Base-by-base conservation (phyloP, 495 filamentous ascomycete species). In the Penicillium desertorum region DNA sequence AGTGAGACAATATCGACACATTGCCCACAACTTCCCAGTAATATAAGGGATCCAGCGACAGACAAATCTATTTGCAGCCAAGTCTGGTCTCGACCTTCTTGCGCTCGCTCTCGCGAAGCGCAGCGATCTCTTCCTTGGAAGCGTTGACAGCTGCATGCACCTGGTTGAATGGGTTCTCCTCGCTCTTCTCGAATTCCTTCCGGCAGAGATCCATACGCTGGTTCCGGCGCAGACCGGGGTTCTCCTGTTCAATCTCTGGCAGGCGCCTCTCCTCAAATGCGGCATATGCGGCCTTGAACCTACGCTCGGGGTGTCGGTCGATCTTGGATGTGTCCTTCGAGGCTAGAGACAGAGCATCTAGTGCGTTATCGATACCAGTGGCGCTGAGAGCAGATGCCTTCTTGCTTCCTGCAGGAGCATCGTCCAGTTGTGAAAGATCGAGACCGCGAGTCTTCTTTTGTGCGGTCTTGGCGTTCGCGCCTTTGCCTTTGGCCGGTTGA, bases 141-240 rank as follows among this genome's bases (percentile, higher is more conserved):
- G 87, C 84, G 72, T 98, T 86, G 70, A 90, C 89, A 19, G 73
- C 70, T 8, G 85, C 88, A 56, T 79, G 79, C 14, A 82, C 83
- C 73, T 95, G 90, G 71, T 94, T 96, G 70, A 96, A 92, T 39
- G 94, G 94, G 68, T 98, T 98, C 69, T 98, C 94, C 5, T 86
- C 84, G 66, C 86, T 87, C 76, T 90, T 93, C 71, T 92, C 84
- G 69, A 96, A 98, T 75, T 98, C 95, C 78, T 93, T 92, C 60
- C 78, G 68, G 47, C 94, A 86, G 56, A 84, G 73, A 60, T 94
- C 88, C 45, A 88, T 81, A 71, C 88, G 86, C 84, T 96, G 89
- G 63, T 92, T 81, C 56, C 86, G 78, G 45, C 92, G 77, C 66
- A 97, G 71, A 2, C 89, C 92, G 54, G 86, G 83, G 36, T 85